Evolutionary conservation across 805 yeast species (phyloP).

Genomic region (Candida sakaeoensis): DNA sequence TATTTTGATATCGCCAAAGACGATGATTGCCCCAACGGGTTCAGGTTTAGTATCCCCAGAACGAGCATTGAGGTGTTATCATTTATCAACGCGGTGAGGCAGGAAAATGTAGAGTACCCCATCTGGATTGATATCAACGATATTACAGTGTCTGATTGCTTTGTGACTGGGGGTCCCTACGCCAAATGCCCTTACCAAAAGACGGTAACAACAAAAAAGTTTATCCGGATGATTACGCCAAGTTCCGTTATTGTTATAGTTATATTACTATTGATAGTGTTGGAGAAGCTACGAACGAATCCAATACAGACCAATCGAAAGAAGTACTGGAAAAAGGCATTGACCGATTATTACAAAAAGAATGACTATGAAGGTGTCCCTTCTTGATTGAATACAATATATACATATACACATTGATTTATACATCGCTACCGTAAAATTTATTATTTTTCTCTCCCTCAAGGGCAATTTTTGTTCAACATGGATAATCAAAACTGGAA

Average conservation of each 20-base stretch:
- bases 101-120: conserved; percentile 25
- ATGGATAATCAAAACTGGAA: conserved; percentile 45
- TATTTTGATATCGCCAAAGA: conserved; percentile 44
- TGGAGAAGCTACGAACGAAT: conserved; percentile 51
- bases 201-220: conserved; percentile 50
- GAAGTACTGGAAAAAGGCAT: conserved; percentile 56
- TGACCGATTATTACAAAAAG: conserved; percentile 52
- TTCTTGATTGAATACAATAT: conserved; percentile 49
- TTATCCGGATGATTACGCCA: conserved; percentile 64
- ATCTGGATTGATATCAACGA: conserved; percentile 85
- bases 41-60: conserved; percentile 27
- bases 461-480: neutral
- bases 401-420: too few species aligned
- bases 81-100: conserved; percentile 24
- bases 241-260: conserved; percentile 56
- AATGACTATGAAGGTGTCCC: conserved; percentile 87
- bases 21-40: conserved; percentile 32
- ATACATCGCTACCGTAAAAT: neutral
- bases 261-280: conserved; percentile 45
- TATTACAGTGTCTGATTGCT: conserved; percentile 67
- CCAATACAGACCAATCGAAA: conserved; percentile 73
- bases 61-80: conserved; percentile 35
- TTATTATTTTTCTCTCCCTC: neutral
- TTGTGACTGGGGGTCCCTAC: conserved; percentile 80
- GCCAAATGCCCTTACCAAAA: conserved; percentile 75